Evolutionary conservation across 805 yeast species (phyloP).

Genomic region (Ogataea parapolymorpha): DNA sequence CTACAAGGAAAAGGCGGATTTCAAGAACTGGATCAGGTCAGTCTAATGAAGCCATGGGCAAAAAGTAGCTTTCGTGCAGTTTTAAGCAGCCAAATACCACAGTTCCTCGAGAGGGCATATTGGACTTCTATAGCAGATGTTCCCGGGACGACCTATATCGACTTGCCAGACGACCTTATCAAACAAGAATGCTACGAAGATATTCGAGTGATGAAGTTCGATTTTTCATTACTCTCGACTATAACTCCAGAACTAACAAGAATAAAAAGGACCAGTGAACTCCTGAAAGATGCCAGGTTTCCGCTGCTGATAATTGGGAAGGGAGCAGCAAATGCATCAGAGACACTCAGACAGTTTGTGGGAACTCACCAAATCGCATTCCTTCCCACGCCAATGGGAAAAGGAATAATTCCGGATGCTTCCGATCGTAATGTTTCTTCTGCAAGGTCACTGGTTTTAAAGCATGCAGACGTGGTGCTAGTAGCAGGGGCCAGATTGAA

Average conservation of each 20-base stretch:
- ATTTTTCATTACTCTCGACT: constrained; percentile 7
- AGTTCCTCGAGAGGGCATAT: constrained; percentile 44
- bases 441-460: constrained; percentile 60
- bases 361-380: constrained; percentile 46
- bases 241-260: constrained; percentile 32
- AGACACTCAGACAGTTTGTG: constrained; percentile 41
- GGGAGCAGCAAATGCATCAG: constrained; percentile 50
- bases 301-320: constrained; percentile 65
- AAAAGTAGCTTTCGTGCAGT: constrained; percentile 43
- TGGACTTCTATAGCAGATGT: constrained; percentile 43
- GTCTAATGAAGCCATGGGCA: constrained; percentile 40
- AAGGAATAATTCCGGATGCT: constrained; percentile 60
- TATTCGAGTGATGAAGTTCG: constrained; percentile 4
- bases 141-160: constrained; percentile 63
- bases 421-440: constrained; percentile 50
- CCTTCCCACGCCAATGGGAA: constrained; percentile 77
- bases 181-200: constrained; percentile 26
- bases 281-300: constrained; percentile 34
- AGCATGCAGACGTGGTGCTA: constrained; percentile 54
- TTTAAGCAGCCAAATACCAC: constrained; percentile 33
- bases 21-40: constrained; percentile 67
- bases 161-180: constrained; percentile 61
- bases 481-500: constrained; percentile 66
- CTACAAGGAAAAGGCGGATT: constrained; percentile 59
- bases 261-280: constrained; percentile 35